Evolutionary conservation across 331 rosid genomes (phyloP), one percentile per base, ranked within the genome.

Genomic region (Arachis monticola): DNA sequence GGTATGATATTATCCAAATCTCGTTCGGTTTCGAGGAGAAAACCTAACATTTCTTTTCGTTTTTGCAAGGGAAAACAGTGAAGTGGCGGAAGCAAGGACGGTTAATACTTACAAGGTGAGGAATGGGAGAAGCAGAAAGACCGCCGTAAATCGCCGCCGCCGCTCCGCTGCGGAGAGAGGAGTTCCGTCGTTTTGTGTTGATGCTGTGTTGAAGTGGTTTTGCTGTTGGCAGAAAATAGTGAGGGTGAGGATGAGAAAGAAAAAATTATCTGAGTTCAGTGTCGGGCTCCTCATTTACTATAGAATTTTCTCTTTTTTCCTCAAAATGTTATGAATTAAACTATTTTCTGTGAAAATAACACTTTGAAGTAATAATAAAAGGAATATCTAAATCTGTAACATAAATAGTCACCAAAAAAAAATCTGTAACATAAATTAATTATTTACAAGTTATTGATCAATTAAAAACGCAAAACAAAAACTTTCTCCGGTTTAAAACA

Each of bases 51-150:
- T 51, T 11, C 4, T n/a, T 5, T 53, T 1, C 4, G 4, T 12
- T 10, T 50, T 50, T 2, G 12, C 2, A 51, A 2, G 10, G 42
- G 1, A 5, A 32, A 1, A 32, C 10, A 60, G 10, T 50, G 42
- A 10, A 10, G 14, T 57, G 32, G 8, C 3, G 5, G 8, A 44
- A 12, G 67, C 14, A 64, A 69, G 52, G 76, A 60, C 58, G 70
- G 27, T 32, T 30, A 60, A 74, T 7, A 80, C 80, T 80, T 74
- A 74, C 77, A 55, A 67, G 70, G 27, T 60, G 35, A 51, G 79
- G 22, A 48, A 45, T 57, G 7, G 48, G 53, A 38, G 67, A 80
- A 31, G 69, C 48, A 53, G 72, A 62, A 80, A 30, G 80, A 32
- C 73, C 69, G 51, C 84, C 60, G 80, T 52, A 14, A 72, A 65